phyloP scores from a whole-genome alignment of 768 basidiomycete species.

The Cystoderma amianthinum region DNA sequence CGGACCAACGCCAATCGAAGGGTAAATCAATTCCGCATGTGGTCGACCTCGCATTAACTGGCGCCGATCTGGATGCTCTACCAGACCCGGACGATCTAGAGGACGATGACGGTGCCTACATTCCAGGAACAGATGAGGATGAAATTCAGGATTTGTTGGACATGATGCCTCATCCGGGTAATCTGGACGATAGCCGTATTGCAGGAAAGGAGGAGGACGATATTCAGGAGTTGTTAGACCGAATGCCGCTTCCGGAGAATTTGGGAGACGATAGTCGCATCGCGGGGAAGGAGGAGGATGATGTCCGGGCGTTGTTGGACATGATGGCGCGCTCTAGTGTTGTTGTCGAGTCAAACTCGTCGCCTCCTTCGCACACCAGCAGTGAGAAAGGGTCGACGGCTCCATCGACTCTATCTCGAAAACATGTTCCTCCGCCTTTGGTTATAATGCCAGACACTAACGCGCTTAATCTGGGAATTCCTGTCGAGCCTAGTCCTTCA shows the following conservation, averaged over 20 bases:
- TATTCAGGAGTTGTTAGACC: slow-evolving; percentile 25
- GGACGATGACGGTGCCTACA: slow-evolving; percentile 18
- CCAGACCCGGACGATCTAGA: slow-evolving; percentile 17
- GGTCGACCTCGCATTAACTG: slow-evolving; percentile 46
- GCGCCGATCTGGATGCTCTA: slow-evolving; percentile 23
- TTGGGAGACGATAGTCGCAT: slow-evolving; percentile 19
- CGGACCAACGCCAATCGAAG: slow-evolving; percentile 18
- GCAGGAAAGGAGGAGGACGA: slow-evolving; percentile 24
- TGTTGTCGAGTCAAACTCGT: slow-evolving; percentile 31
- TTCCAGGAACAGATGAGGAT: slow-evolving; percentile 20
- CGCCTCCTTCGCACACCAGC: slow-evolving; percentile 19
- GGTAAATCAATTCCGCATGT: slow-evolving; percentile 34
- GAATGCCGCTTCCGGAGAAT: slow-evolving; percentile 27
- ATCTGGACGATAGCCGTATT: slow-evolving; percentile 18
- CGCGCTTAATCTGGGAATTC: slow-evolving; percentile 21
- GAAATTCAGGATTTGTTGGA: slow-evolving; percentile 28
- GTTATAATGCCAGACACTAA: slow-evolving; percentile 34
- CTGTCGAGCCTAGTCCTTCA: slow-evolving; percentile 26
- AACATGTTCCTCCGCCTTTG: slow-evolving; percentile 53
- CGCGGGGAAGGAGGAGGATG: slow-evolving; percentile 21
- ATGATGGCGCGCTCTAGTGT: slow-evolving; percentile 28
- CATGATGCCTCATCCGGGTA: slow-evolving; percentile 32
- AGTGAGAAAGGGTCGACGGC: slow-evolving; percentile 26
- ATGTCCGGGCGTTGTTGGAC: slow-evolving; percentile 26
- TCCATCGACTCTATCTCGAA: slow-evolving; percentile 15